Evolutionary conservation across 225 moss, liverwort and hornwort species (phyloP).

Genomic region (Thuidium tamariscinum): DNA sequence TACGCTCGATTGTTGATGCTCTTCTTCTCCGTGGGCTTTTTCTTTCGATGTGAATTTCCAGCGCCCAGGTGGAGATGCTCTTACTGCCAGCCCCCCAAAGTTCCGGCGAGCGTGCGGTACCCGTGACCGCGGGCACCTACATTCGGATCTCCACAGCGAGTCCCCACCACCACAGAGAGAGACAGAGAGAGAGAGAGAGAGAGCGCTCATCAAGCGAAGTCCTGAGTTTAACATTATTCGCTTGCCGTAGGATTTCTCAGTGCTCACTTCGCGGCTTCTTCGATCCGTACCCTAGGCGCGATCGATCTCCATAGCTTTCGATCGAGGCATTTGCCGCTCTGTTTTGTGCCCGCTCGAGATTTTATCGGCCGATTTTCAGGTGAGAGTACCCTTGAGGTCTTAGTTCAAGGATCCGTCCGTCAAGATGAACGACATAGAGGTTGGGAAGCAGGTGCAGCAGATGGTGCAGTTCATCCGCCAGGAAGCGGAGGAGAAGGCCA

Average conservation of each 20-base stretch:
- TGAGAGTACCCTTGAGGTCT: neutral
- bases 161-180: neutral
- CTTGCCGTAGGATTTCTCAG: neutral
- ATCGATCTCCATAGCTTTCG: neutral
- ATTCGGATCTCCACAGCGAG: neutral
- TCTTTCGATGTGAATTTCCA: neutral
- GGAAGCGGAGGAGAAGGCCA: conserved; percentile 84
- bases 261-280: neutral
- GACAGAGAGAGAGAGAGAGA: too few species aligned
- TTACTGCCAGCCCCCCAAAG: neutral
- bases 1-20: neutral
- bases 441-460: conserved; percentile 70
- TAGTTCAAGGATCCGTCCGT: neutral
- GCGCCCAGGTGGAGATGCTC: neutral
- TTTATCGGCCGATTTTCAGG: neutral
- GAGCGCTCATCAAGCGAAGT: neutral
- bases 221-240: neutral
- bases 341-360: neutral
- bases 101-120: neutral
- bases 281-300: neutral
- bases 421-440: conserved; percentile 68
- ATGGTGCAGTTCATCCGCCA: conserved; percentile 89
- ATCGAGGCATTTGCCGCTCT: neutral
- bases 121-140: neutral
- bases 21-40: neutral